phyloP scores from a whole-genome alignment of 2,329 filamentous ascomycete genomes.

The Colletotrichum tofieldiae region DNA sequence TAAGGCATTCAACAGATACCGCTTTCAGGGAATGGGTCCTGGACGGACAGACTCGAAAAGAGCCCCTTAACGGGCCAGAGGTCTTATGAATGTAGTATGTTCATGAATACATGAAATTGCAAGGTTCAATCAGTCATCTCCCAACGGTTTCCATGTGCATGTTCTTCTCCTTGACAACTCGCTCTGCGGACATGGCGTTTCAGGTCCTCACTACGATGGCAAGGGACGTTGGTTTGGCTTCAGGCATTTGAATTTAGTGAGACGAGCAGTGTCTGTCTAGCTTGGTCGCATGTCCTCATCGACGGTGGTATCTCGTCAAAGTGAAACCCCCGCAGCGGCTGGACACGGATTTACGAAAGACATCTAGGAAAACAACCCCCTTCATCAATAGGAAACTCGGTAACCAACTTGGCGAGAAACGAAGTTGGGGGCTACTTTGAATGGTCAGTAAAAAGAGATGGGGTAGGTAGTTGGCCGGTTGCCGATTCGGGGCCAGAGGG shows the following conservation, averaged over 20 bases:
- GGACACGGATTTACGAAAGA: not conserved
- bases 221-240: not conserved
- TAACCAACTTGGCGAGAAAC: conserved; percentile 1
- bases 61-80: conserved; percentile 45
- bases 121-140: conserved; percentile 14
- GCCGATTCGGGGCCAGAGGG: conserved; percentile 25
- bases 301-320: conserved; percentile 5
- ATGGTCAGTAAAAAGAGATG: not conserved
- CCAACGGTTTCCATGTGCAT: not conserved
- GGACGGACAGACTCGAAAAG: conserved; percentile 38
- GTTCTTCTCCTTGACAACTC: not conserved
- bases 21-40: conserved; percentile 42
- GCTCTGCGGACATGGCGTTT: not conserved
- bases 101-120: conserved; percentile 42
- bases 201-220: not conserved
- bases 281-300: not conserved
- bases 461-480: not conserved
- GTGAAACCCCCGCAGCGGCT: not conserved
- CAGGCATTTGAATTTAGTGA: not conserved
- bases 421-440: not conserved
- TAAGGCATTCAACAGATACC: conserved; percentile 45
- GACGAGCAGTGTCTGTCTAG: not conserved
- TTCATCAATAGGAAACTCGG: conserved; percentile 26
- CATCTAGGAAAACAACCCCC: not conserved
- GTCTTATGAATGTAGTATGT: conserved; percentile 39